These are phyloP conservation scores for Auriscalpium orientale DNA, from an alignment of 768 basidiomycete species.

Conservation along the genomic window DNA sequence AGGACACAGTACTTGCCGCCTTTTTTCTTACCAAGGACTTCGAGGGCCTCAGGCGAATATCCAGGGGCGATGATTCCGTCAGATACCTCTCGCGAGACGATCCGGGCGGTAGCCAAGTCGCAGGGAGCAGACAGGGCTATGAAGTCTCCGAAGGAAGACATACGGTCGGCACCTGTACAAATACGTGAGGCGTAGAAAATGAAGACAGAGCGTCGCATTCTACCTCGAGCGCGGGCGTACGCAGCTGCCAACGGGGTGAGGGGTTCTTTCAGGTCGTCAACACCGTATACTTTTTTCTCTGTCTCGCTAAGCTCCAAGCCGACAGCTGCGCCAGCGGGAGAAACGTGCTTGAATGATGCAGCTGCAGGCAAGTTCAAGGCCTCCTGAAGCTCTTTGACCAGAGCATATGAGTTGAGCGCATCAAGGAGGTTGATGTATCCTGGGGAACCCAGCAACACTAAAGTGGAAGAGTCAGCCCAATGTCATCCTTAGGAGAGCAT, in stretches of 20 bases:
- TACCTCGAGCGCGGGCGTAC: conserved; percentile 92
- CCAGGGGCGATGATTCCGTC: conserved; percentile 98
- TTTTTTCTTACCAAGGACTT: conserved; percentile 92
- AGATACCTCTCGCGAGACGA: conserved; percentile 98
- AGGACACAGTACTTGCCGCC: conserved; percentile 97
- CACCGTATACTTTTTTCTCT: conserved; percentile 93
- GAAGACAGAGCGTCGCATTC: not conserved
- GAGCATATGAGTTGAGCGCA: conserved; percentile 92
- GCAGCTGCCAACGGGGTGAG: conserved; percentile 86
- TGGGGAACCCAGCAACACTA: conserved; percentile 88
- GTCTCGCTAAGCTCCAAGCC: conserved; percentile 74
- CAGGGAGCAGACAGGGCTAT: conserved; percentile 91
- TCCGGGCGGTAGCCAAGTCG: conserved; percentile 89
- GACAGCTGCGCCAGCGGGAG: conserved; percentile 94
- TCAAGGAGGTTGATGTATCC: conserved; percentile 99
- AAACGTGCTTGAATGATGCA: conserved; percentile 99
- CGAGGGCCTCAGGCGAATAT: conserved; percentile 81
- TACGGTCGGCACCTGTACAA: conserved; percentile 81
- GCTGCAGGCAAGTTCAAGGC: conserved; percentile 88
- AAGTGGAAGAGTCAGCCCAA: not conserved
- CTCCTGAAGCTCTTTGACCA: conserved; percentile 89
- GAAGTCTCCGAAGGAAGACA: conserved; percentile 99
- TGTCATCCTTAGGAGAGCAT: not conserved
- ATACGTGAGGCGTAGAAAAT: not conserved
- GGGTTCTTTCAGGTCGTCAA: conserved; percentile 88